Conservation (phyloP, 148 eudicot species). For the Bassia scoparia region DNA sequence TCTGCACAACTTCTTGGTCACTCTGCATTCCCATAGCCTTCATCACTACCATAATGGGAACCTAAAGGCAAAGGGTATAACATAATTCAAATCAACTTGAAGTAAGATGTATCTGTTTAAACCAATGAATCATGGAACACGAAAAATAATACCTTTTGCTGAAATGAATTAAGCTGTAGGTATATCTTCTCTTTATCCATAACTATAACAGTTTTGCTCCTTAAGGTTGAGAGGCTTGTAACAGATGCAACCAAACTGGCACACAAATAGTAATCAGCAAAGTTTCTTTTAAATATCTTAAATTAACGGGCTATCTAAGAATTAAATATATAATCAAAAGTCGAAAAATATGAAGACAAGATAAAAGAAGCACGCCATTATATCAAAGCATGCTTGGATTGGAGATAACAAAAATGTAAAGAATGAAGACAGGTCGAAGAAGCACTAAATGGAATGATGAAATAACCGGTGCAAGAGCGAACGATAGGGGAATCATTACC, state of each 20-base stretch:
- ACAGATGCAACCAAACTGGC: slow-evolving; percentile 87
- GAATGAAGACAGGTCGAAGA: too few relatives aligned
- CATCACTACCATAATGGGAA: slow-evolving; percentile 91
- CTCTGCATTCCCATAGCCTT: slow-evolving; percentile 98
- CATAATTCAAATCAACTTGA: slow-evolving; percentile 4
- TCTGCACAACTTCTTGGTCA: slow-evolving; percentile 96
- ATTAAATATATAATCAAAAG: too few relatives aligned
- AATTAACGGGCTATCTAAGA: too few relatives aligned
- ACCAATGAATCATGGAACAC: neutral
- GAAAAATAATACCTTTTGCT: slow-evolving; percentile 48
- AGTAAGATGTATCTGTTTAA: neutral
- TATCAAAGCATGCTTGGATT: too few relatives aligned
- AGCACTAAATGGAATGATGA: too few relatives aligned
- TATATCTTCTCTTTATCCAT: slow-evolving; percentile 96
- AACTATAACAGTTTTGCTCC: slow-evolving; percentile 65
- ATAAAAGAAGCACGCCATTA: too few relatives aligned
- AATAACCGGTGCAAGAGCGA: too few relatives aligned
- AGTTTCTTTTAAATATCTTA: too few relatives aligned
- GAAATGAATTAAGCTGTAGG: slow-evolving; percentile 58
- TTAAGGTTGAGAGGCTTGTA: slow-evolving; percentile 57
- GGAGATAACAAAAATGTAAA: too few relatives aligned
- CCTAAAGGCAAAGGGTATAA: slow-evolving; percentile 37
- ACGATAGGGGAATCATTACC: too few relatives aligned
- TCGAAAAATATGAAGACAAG: too few relatives aligned
- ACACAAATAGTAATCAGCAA: slow-evolving; percentile 21